Conservation (phyloP, 1,284 basidiomycete species). For the Trametes hirsuta region DNA sequence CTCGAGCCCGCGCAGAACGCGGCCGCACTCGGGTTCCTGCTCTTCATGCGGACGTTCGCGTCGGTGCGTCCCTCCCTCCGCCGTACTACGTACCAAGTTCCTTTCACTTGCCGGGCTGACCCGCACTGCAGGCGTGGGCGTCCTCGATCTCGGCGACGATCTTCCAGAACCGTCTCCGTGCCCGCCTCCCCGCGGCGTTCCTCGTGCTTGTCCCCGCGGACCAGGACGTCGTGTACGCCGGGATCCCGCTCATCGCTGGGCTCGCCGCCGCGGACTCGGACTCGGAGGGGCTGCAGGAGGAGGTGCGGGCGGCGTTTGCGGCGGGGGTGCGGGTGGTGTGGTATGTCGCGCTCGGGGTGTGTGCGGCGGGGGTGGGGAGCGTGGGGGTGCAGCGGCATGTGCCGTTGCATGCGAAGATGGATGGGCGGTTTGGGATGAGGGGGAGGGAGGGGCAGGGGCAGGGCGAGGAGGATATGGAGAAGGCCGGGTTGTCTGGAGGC, state of each 20-base stretch:
- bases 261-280: conserved; percentile 4
- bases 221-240: conserved; percentile 33
- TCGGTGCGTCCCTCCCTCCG: conserved; percentile 13
- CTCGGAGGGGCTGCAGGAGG: conserved; percentile 8
- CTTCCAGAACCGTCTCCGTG: conserved; percentile 33
- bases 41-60: conserved; percentile 20
- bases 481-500: neutral
- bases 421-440: conserved; percentile 29
- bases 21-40: conserved; percentile 18
- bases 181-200: conserved; percentile 22
- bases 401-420: conserved; percentile 35
- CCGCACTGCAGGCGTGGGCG: conserved; percentile 37
- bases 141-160: conserved; percentile 34
- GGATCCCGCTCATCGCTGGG: conserved; percentile 34
- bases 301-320: conserved; percentile 36
- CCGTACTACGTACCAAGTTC: no score
- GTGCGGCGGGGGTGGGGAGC: conserved; percentile 11
- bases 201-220: conserved; percentile 27
- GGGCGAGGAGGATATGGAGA: neutral
- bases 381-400: conserved; percentile 35
- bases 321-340: conserved; percentile 31
- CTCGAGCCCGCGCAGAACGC: conserved; percentile 22
- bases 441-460: neutral
- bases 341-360: conserved; percentile 33
- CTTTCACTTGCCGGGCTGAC: no score